These are phyloP conservation scores for Aspergillus sp. DNA, from an alignment of 2,329 filamentous ascomycete species.

Conservation along the genomic window DNA sequence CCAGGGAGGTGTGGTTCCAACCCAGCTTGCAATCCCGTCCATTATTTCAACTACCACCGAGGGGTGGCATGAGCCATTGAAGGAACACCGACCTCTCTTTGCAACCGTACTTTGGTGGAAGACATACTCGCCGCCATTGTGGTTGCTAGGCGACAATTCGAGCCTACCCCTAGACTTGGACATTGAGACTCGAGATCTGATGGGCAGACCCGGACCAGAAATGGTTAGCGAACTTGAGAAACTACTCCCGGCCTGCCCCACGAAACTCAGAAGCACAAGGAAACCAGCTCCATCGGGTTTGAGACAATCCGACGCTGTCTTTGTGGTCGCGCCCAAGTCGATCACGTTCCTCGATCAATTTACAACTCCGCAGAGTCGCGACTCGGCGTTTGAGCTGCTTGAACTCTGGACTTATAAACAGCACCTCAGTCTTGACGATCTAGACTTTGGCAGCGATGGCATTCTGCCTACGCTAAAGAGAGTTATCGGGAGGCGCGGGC, in stretches of 20 bases:
- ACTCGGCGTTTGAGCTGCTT: constrained; percentile 37
- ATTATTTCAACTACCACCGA: constrained; percentile 38
- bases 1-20: constrained; percentile 57
- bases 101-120: constrained; percentile 59
- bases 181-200: constrained; percentile 52
- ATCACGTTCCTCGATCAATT: constrained; percentile 49
- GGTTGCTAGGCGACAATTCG: constrained; percentile 51
- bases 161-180: constrained; percentile 37
- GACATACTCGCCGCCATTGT: constrained; percentile 57
- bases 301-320: constrained; percentile 32
- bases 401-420: constrained; percentile 50
- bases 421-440: constrained; percentile 57
- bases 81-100: constrained; percentile 19
- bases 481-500: constrained; percentile 53
- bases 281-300: background rate
- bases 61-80: constrained; percentile 8
- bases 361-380: constrained; percentile 17
- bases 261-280: constrained; percentile 20
- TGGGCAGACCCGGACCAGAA: constrained; percentile 51
- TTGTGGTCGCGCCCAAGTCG: constrained; percentile 52
- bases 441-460: constrained; percentile 56
- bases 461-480: constrained; percentile 49
- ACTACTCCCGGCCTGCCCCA: constrained; percentile 38
- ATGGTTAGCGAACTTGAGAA: constrained; percentile 45
- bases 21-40: constrained; percentile 51